Percentiles rank a stretch among this genome's conserved stretches.
phyloP scores from a whole-genome alignment of 139 green algal species.

The Astrephomene gubernaculifera region DNA sequence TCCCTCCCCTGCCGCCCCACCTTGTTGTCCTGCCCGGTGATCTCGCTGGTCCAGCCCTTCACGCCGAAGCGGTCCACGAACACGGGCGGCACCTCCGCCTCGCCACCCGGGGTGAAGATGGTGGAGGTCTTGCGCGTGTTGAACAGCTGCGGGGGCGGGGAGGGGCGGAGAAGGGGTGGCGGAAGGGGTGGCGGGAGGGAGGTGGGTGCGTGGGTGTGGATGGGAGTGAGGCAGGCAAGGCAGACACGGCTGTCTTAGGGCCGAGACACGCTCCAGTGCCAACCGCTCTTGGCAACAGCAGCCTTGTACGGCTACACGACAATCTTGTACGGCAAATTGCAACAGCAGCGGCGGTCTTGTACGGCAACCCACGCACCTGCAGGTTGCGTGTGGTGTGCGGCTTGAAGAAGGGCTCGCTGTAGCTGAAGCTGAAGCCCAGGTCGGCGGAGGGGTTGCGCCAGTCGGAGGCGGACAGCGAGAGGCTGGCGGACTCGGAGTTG shows the following conservation, averaged over 20 bases:
- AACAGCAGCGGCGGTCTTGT: no score
- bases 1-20: constrained; percentile 21
- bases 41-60: constrained; percentile 81
- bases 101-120: constrained; percentile 84
- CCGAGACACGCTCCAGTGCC: no score
- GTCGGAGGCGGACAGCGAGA: constrained; percentile 64
- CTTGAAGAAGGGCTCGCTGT: constrained; percentile 71
- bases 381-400: constrained; percentile 67
- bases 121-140: constrained; percentile 91
- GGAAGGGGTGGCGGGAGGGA: neutral
- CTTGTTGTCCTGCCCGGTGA: constrained; percentile 71
- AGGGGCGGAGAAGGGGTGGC: neutral
- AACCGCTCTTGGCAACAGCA: no score
- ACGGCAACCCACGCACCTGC: no score
- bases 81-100: constrained; percentile 90
- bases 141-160: constrained; percentile 67
- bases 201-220: no score
- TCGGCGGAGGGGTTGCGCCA: constrained; percentile 66
- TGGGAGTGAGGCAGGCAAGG: no score
- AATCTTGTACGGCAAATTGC: no score
- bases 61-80: constrained; percentile 92
- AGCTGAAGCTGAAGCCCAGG: constrained; percentile 57
- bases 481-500: constrained; percentile 58
- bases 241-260: no score
- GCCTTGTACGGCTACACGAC: no score